phyloP scores from a whole-genome alignment of 257 asterid genomes.

The Perilla frutescens region DNA sequence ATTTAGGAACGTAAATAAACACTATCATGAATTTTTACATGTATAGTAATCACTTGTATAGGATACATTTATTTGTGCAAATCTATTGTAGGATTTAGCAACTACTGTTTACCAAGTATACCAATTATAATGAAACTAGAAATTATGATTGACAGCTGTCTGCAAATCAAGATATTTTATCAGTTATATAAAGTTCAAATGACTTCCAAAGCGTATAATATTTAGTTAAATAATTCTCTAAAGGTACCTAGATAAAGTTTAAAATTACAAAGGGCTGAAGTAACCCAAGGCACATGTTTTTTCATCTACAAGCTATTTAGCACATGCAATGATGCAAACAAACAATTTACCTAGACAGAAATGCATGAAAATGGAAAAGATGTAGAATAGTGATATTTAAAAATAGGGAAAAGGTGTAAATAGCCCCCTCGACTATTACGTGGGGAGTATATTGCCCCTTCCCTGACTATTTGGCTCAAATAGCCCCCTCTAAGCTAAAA shows the following conservation, averaged over 20 bases:
- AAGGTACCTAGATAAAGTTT: neutral
- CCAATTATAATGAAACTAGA: too few species aligned
- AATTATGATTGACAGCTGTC: too few species aligned
- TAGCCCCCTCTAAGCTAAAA: too few species aligned
- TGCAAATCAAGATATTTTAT: too few species aligned
- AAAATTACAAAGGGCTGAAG: neutral
- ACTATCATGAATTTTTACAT: neutral
- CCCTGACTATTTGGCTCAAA: too few species aligned
- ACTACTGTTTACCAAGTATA: neutral
- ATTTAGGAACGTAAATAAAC: neutral
- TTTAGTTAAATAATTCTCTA: neutral
- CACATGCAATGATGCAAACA: slow-evolving; percentile 5
- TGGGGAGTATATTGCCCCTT: too few species aligned
- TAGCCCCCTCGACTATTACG: too few species aligned
- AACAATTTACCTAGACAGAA: neutral
- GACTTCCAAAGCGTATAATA: neutral
- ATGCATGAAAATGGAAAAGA: neutral
- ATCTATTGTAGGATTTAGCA: neutral
- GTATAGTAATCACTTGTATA: neutral
- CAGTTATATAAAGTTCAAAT: too few species aligned
- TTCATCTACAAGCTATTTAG: neutral
- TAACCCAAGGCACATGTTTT: neutral
- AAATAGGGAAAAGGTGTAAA: too few species aligned
- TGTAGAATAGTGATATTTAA: neutral
- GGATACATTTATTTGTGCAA: neutral